Conservation (phyloP, 768 basidiomycete genomes). For the Myochromella boudieri region DNA sequence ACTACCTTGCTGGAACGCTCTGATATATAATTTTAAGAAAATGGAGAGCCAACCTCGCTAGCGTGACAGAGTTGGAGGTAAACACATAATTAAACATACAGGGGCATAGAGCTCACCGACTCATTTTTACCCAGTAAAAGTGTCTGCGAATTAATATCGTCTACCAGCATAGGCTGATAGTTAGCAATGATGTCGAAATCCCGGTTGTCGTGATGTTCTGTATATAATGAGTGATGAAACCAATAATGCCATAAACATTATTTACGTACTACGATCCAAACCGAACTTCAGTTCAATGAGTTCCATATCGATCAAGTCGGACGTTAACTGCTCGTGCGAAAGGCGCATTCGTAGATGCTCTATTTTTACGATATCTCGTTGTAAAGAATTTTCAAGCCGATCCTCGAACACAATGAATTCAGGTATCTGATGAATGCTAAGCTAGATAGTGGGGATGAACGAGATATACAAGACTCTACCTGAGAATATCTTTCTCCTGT, state of each 20-base stretch:
- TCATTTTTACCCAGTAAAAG: conserved; percentile 60
- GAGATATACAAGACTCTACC: conserved; percentile 31
- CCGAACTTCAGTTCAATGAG: conserved; percentile 83
- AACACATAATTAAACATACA: background rate
- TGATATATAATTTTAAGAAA: conserved; percentile 77
- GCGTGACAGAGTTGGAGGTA: background rate
- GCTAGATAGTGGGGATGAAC: background rate
- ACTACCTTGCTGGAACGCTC: conserved; percentile 74
- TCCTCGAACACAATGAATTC: conserved; percentile 85
- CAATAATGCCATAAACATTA: background rate
- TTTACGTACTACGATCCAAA: conserved; percentile 64
- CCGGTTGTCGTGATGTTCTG: conserved; percentile 84
- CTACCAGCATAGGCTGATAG: conserved; percentile 62
- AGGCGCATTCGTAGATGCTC: conserved; percentile 86
- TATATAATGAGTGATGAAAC: background rate
- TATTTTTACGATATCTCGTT: conserved; percentile 78
- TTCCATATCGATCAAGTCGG: conserved; percentile 79
- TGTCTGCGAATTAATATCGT: conserved; percentile 66
- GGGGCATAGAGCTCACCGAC: conserved; percentile 37
- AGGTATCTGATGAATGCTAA: conserved; percentile 53
- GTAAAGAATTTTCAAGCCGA: conserved; percentile 78
- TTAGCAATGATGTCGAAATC: conserved; percentile 78
- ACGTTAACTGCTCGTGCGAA: conserved; percentile 66
- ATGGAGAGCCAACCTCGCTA: conserved; percentile 72
- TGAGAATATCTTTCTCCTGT: conserved; percentile 81